Base-by-base conservation (phyloP, 2,329 filamentous ascomycete genomes). In the Trichophyton rubrum region DNA sequence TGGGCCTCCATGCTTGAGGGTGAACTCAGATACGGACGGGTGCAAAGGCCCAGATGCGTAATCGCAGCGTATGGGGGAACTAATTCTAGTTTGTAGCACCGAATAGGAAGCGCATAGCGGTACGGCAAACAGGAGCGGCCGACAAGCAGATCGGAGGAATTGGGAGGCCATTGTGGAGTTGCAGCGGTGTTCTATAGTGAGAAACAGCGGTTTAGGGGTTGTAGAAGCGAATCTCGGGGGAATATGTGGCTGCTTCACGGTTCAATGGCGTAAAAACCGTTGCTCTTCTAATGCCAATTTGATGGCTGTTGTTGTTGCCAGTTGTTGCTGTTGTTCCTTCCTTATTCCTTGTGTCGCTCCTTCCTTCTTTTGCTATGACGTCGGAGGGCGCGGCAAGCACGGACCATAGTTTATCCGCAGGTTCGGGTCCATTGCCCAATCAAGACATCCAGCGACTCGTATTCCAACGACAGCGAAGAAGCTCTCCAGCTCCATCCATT, bases 21-120 rank as follows among this genome's bases (percentile, higher is more conserved):
- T 35, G 56, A 59, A 35, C 40, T 49, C 30, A 43, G 62, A 4
- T 56, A 63, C 27, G 51, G 62, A 13, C 30, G 56, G 51, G 49
- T 56, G 59, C 27, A 62, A 24, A 22, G 40, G 30, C 17, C 61
- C 59, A 20, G 59, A 47, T 2, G 60, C 61, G 30, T 72, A 76
- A 62, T 75, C 69, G 63, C 72, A 75, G 68, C 69, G 73, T 40
- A 75, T 67, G 9, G 71, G 70, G 35, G 67, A 43, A 49, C 68
- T 22, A 53, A 59, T 56, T 53, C 40, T 55, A 13, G 72, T 68
- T 62, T 69, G 67, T 9, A 74, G 67, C 56, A 74, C 60, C 59
- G 69, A 67, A 43, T 75, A 64, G 9, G 70, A 68, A 33, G 71
- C 65, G 41, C 72, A 71, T 47, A 75, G 61, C 33, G 70, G 62